Evolutionary conservation across 116 monocot genomes (phyloP).

Genomic region (Dioscorea cayenensis): DNA sequence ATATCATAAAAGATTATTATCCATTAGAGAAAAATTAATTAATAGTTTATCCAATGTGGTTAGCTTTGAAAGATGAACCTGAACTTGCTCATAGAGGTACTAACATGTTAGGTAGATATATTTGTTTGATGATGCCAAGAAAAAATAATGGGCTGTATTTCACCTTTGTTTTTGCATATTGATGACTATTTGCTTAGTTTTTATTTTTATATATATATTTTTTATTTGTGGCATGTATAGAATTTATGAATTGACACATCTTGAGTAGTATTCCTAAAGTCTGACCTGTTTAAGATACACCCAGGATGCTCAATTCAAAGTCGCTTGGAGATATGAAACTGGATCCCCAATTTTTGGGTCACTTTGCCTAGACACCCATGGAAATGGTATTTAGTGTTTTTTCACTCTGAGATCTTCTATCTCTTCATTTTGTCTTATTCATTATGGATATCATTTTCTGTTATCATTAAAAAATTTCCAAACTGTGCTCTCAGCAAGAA

Average conservation of each 20-base stretch:
- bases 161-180: neutral
- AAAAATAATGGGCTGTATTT: too few relatives aligned
- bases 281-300: slow-evolving; percentile 1
- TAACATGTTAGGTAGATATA: too few relatives aligned
- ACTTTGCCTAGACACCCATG: slow-evolving; percentile 35
- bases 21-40: too few relatives aligned
- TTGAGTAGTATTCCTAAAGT: neutral
- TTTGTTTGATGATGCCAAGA: too few relatives aligned
- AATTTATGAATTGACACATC: neutral
- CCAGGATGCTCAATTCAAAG: slow-evolving; percentile 36
- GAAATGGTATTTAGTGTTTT: slow-evolving; percentile 47
- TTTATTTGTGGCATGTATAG: neutral
- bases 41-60: too few relatives aligned
- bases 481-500: neutral
- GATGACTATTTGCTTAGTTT: neutral
- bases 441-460: neutral
- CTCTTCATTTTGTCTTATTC: neutral
- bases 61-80: too few relatives aligned
- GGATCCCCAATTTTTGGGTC: slow-evolving; percentile 81
- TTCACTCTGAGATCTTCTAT: neutral
- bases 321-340: slow-evolving; percentile 54
- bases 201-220: too few relatives aligned
- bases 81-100: too few relatives aligned
- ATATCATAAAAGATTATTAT: too few relatives aligned
- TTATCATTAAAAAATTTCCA: neutral